Base-by-base conservation (phyloP, 176 grass and related monocot genomes). In the Tillandsia leiboldiana region DNA sequence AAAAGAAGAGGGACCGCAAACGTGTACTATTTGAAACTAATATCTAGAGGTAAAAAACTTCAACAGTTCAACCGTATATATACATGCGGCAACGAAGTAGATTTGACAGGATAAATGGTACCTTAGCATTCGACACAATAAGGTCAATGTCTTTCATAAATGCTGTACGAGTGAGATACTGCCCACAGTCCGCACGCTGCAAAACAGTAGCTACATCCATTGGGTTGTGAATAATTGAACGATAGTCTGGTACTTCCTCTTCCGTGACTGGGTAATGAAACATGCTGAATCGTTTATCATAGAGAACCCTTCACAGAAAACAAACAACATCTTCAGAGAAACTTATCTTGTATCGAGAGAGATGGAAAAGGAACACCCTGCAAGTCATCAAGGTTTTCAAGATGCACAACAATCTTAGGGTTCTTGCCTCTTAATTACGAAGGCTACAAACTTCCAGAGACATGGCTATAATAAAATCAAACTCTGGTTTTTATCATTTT, bases 181-280 rank as follows among this genome's bases (percentile, higher is more conserved):
- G 84, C 42, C 87, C 95, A 75, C 83, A 86, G 73, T 99, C 95
- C 12, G 94, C 95, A 27, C 48, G 75, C 78, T 99, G 95, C 82
- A 99, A 82, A 73, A 99, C 82, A 53, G 87, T 84, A 68, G 95
- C 90, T 75, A 99, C 78, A 86, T 99, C 95, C 95, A 99, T 99
- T 2, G 95, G 95, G 50, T 82, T 91, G 15, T 92, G 87, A 83
- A 99, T 69, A 49, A 99, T 63, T 66, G 82, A 72, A 26, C 82
- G 80, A 81, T 99, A 99, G 69, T 94, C 87, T 22, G 95, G 95
- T 10, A 82, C 95, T 58, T 99, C 95, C 72, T 94, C 95, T 51
- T 99, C 95, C 57, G 80, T 74, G 51, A 99, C 95, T 17, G 95
- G 95, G 73, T 86, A 90, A 69, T 99, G 87, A 76, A 99, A 99